Evolutionary conservation across 2,329 filamentous ascomycete species (phyloP).

Genomic region (Ascochyta lentis): DNA sequence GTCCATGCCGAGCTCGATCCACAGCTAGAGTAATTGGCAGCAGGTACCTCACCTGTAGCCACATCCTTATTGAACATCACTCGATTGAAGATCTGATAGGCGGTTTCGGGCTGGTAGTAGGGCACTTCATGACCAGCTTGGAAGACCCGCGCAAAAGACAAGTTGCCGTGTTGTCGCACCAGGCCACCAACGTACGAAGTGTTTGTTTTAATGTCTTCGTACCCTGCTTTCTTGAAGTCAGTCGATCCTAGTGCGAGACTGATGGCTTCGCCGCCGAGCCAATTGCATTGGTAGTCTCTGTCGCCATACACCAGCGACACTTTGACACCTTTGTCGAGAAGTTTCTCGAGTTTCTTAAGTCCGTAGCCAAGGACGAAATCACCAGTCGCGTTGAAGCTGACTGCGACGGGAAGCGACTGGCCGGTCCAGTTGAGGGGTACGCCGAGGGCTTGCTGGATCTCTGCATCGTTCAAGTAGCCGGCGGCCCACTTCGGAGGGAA

Average conservation of each 20-base stretch:
- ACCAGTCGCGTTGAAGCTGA: conserved; percentile 4
- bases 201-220: conserved; percentile 40
- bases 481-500: conserved; percentile 22
- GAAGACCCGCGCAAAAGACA: conserved; percentile 49
- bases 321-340: conserved; percentile 54
- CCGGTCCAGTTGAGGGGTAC: conserved; percentile 59
- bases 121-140: conserved; percentile 51
- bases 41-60: conserved; percentile 45
- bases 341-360: conserved; percentile 25
- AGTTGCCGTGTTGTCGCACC: conserved; percentile 44
- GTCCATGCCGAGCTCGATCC: conserved; percentile 18
- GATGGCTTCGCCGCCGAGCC: conserved; percentile 49
- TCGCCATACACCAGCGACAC: conserved; percentile 27
- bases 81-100: conserved; percentile 58
- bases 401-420: background rate
- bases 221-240: conserved; percentile 33
- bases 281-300: conserved; percentile 60
- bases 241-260: conserved; percentile 44
- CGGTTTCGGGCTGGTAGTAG: conserved; percentile 54
- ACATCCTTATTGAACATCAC: conserved; percentile 54
- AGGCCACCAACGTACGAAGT: conserved; percentile 51
- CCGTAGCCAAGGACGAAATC: conserved; percentile 4
- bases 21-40: conserved; percentile 4
- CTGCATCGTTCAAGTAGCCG: conserved; percentile 53
- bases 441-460: conserved; percentile 63